Evolutionary conservation across 176 grass and related monocot genomes (phyloP).

Genomic region (Phyllostachys edulis): DNA sequence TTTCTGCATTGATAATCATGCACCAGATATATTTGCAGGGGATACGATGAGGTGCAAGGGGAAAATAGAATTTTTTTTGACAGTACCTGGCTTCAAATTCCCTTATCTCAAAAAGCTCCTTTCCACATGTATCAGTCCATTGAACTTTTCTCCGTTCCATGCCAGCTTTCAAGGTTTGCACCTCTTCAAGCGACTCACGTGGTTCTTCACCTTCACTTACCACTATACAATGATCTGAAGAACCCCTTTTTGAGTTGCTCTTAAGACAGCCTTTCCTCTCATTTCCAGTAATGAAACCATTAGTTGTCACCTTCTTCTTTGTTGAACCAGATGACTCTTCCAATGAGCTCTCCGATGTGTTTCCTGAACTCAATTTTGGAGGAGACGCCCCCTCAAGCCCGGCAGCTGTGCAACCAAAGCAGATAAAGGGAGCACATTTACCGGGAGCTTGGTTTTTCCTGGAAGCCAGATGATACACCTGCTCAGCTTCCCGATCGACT

Average conservation of each 20-base stretch:
- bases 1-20: neutral
- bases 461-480: constrained; percentile 54
- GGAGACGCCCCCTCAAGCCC: constrained; percentile 57
- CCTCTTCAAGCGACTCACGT: constrained; percentile 66
- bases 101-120: constrained; percentile 94
- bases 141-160: constrained; percentile 84
- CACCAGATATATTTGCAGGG: neutral
- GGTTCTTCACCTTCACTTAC: constrained; percentile 60
- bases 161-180: constrained; percentile 66
- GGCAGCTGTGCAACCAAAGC: constrained; percentile 60
- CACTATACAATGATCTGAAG: constrained; percentile 54
- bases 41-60: neutral
- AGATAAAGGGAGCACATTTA: constrained; percentile 72
- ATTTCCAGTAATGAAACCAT: constrained; percentile 27
- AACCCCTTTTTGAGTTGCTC: constrained; percentile 72
- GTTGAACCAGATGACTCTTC: constrained; percentile 41
- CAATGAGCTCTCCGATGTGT: constrained; percentile 30
- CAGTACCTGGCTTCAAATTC: constrained; percentile 92
- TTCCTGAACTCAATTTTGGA: constrained; percentile 31
- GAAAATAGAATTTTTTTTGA: neutral
- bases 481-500: constrained; percentile 57
- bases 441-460: constrained; percentile 51
- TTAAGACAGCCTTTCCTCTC: constrained; percentile 79
- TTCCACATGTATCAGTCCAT: constrained; percentile 96
- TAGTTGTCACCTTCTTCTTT: constrained; percentile 33